phyloP scores from a whole-genome alignment of 2,329 filamentous ascomycete genomes.

The Colletotrichum costaricense region DNA sequence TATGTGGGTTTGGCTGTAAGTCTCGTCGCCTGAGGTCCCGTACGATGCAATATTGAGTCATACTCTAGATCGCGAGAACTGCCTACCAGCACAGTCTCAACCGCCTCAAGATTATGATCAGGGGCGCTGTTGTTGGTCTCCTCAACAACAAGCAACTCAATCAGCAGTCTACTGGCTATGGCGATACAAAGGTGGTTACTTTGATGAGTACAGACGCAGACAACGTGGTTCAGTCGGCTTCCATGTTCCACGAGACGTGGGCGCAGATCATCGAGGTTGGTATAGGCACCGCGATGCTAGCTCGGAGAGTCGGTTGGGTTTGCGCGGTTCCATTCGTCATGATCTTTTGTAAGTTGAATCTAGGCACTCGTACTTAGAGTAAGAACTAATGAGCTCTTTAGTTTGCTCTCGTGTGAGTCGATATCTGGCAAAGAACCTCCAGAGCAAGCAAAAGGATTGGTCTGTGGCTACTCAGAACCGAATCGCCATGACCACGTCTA shows the following conservation, averaged over 20 bases:
- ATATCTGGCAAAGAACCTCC: constrained; percentile 14
- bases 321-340: constrained; percentile 49
- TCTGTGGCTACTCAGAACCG: constrained; percentile 40
- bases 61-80: not conserved
- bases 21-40: no score
- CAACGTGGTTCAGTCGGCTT: constrained; percentile 23
- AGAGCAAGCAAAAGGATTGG: constrained; percentile 19
- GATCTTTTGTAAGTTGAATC: constrained; percentile 42
- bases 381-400: not conserved
- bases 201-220: constrained; percentile 36
- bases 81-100: constrained; percentile 11
- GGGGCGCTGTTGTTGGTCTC: constrained; percentile 10
- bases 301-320: constrained; percentile 37
- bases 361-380: no score
- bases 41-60: not conserved
- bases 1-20: constrained; percentile 21
- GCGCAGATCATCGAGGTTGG: constrained; percentile 37
- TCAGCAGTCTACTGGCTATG: not conserved
- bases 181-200: constrained; percentile 18
- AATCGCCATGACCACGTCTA: constrained; percentile 42
- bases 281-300: constrained; percentile 34
- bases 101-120: constrained; percentile 11
- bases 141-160: constrained; percentile 7
- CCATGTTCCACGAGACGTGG: constrained; percentile 38
- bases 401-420: constrained; percentile 19